phyloP scores from a whole-genome alignment of 225 moss, liverwort and hornwort species.

The Climacium dendroides region DNA sequence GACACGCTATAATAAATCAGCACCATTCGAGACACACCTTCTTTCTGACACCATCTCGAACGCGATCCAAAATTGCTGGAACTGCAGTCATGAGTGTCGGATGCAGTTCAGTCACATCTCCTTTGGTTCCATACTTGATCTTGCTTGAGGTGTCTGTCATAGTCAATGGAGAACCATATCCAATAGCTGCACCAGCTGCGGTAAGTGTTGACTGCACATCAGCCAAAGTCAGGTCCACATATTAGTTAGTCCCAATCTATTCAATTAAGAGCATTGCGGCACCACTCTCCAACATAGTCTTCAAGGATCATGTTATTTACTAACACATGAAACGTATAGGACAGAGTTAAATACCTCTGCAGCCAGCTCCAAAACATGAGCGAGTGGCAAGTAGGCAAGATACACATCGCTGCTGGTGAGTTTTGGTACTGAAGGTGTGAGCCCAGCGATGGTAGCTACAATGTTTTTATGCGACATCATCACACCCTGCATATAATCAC shows the following conservation, averaged over 20 bases:
- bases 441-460: slow-evolving; percentile 72
- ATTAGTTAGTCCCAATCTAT: background rate
- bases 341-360: slow-evolving; percentile 47
- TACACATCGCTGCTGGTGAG: slow-evolving; percentile 50
- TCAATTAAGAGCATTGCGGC: background rate
- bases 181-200: slow-evolving; percentile 70
- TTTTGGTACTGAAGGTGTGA: slow-evolving; percentile 51
- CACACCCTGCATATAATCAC: slow-evolving; percentile 55
- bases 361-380: slow-evolving; percentile 82
- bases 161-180: slow-evolving; percentile 86
- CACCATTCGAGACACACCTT: slow-evolving; percentile 27
- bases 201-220: slow-evolving; percentile 50
- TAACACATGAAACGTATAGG: background rate
- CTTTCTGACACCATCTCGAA: slow-evolving; percentile 92
- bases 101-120: slow-evolving; percentile 62
- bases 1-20: background rate
- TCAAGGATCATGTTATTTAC: background rate
- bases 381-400: slow-evolving; percentile 88
- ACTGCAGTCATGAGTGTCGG: slow-evolving; percentile 98
- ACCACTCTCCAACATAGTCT: background rate
- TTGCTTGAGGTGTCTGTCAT: slow-evolving; percentile 92
- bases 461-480: slow-evolving; percentile 96
- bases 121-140: slow-evolving; percentile 82
- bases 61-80: slow-evolving; percentile 92
- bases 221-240: background rate